Conservation (phyloP, 805 yeast genomes). For the Yamadazyma nakazawae region DNA sequence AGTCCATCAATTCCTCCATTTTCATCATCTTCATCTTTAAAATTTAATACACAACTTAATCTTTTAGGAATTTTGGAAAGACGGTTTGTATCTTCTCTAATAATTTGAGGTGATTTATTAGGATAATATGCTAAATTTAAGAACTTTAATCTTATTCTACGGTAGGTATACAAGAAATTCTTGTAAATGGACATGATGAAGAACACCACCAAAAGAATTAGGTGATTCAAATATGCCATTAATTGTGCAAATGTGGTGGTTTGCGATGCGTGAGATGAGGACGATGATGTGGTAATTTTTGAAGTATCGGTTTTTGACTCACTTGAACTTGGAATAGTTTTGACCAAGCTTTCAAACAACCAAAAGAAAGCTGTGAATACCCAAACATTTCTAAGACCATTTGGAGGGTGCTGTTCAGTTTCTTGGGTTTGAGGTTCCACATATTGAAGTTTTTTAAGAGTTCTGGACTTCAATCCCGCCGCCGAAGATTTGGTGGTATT, state of each 20-base stretch:
- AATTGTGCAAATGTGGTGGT: constrained; percentile 2
- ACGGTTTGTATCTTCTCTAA: constrained; percentile 75
- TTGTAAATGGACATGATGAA: constrained; percentile 55
- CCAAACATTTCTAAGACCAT: constrained; percentile 1
- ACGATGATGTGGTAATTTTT: background rate
- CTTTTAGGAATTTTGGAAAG: constrained; percentile 75
- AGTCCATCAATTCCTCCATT: constrained; percentile 88
- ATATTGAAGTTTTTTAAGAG: background rate
- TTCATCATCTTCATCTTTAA: constrained; percentile 74
- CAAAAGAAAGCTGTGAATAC: constrained; percentile 2
- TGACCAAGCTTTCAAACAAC: background rate
- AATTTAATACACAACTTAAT: constrained; percentile 70
- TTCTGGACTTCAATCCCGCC: background rate
- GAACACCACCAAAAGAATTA: constrained; percentile 50
- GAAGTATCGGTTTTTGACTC: background rate
- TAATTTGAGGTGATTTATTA: constrained; percentile 76
- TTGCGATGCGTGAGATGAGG: background rate
- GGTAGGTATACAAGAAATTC: constrained; percentile 48
- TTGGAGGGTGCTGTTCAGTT: constrained; percentile 3
- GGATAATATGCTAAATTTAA: constrained; percentile 62
- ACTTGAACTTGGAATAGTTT: background rate
- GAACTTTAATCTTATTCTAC: constrained; percentile 53
- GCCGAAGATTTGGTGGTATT: background rate
- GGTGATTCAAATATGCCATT: constrained; percentile 36
- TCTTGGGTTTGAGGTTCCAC: background rate